Conservation (phyloP, 2,329 filamentous ascomycete species). For the Paracoccidioides lutzii region DNA sequence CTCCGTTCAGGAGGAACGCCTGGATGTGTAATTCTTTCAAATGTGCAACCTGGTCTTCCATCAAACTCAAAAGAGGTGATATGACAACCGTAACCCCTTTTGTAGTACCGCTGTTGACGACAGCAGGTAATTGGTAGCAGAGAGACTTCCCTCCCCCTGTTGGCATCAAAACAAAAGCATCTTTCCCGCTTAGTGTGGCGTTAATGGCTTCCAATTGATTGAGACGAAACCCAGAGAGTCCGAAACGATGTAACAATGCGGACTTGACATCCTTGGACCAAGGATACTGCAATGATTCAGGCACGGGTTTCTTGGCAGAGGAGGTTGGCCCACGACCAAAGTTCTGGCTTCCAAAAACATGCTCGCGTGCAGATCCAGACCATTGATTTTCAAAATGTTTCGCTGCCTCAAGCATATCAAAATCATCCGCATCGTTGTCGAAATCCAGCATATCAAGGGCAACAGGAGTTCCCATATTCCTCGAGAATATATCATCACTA, state of each 20-base stretch:
- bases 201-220: conserved; percentile 96
- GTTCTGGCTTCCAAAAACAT: conserved; percentile 17
- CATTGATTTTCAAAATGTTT: conserved; percentile 24
- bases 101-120: conserved; percentile 69
- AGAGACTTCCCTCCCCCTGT: conserved; percentile 94
- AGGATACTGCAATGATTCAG: conserved; percentile 44
- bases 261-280: conserved; percentile 81
- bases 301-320: conserved; percentile 25
- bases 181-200: conserved; percentile 71
- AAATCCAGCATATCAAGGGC: conserved; percentile 25
- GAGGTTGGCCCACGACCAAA: conserved; percentile 32
- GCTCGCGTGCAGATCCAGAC: conserved; percentile 8
- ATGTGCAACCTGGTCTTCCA: conserved; percentile 92
- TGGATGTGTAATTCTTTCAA: conserved; percentile 61
- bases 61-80: conserved; percentile 86
- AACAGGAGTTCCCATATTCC: conserved; percentile 30
- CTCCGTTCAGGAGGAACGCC: conserved; percentile 70
- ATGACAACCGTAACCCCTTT: conserved; percentile 82
- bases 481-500: conserved; percentile 21
- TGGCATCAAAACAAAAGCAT: conserved; percentile 94
- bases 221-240: conserved; percentile 71
- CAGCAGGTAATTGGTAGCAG: conserved; percentile 87
- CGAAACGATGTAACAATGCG: conserved; percentile 71
- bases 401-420: conserved; percentile 34
- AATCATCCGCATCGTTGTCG: conserved; percentile 31